Conservation (phyloP, 495 filamentous ascomycete species). For the Lasiosphaeris hirsuta region DNA sequence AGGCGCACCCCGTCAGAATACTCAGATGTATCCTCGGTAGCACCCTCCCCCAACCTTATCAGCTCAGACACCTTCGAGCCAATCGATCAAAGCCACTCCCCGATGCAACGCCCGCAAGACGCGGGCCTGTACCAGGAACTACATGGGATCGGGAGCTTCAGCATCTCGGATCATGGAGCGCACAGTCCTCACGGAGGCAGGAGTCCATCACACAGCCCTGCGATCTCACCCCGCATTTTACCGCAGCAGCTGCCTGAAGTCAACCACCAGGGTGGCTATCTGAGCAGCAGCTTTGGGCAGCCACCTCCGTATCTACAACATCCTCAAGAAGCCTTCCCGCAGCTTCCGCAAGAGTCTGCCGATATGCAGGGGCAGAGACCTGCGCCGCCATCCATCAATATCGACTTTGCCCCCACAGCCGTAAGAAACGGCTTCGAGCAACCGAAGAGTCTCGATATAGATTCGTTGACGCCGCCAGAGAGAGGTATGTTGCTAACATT, state of each 20-base stretch:
- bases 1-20: conserved; percentile 84
- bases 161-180: conserved; percentile 68
- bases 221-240: conserved; percentile 75
- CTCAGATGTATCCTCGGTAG: conserved; percentile 78
- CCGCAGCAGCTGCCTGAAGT: conserved; percentile 64
- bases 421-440: conserved; percentile 68
- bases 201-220: conserved; percentile 80
- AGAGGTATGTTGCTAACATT: conserved; percentile 57
- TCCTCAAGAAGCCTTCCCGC: conserved; percentile 55
- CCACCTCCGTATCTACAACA: conserved; percentile 55
- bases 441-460: conserved; percentile 63
- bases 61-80: conserved; percentile 78
- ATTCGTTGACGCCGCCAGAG: conserved; percentile 81
- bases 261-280: conserved; percentile 50
- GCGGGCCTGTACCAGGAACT: conserved; percentile 70
- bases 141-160: conserved; percentile 74
- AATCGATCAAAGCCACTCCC: conserved; percentile 70
- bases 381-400: conserved; percentile 85
- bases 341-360: conserved; percentile 42
- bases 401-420: conserved; percentile 80
- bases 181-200: conserved; percentile 54
- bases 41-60: conserved; percentile 74
- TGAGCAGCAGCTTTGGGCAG: conserved; percentile 47
- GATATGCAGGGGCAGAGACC: conserved; percentile 63
- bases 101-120: conserved; percentile 74